Percentiles rank a stretch among this genome's conserved stretches.
Conservation (phyloP, 202 grass and related monocot genomes). For the Sporobolus alterniflorus region DNA sequence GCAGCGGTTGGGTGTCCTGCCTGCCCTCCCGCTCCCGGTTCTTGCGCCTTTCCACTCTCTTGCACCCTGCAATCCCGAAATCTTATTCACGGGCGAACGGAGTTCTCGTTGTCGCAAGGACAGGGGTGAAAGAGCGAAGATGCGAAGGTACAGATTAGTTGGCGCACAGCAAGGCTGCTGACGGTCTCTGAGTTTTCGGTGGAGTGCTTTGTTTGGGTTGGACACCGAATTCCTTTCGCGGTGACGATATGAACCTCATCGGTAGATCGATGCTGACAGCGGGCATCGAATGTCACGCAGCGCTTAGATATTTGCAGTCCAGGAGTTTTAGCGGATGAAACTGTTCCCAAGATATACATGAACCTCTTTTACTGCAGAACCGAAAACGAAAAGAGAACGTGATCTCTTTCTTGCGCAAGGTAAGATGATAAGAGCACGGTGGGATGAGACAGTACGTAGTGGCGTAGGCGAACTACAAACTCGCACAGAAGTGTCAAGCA, state of each 20-base stretch:
- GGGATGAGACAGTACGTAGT: not conserved
- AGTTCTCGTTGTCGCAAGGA: not conserved
- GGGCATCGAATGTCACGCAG: not conserved
- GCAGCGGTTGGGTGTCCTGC: not conserved
- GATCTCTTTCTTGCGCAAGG: too few relatives aligned
- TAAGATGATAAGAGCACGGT: not conserved
- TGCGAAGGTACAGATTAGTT: conserved; percentile 13
- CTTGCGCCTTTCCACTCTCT: conserved; percentile 3
- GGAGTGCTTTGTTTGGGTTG: not conserved
- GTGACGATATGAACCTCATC: not conserved
- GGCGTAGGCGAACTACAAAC: not conserved
- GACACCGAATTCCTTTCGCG: not conserved
- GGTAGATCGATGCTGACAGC: not conserved
- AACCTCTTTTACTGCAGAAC: too few relatives aligned
- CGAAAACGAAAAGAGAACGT: too few relatives aligned
- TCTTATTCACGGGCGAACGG: not conserved
- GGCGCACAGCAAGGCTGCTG: conserved; percentile 39
- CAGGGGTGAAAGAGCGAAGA: not conserved
- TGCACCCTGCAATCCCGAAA: not conserved
- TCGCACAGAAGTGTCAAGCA: not conserved
- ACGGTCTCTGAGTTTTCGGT: not conserved
- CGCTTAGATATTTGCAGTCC: too few relatives aligned
- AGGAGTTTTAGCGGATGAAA: too few relatives aligned
- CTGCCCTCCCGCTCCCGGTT: too few relatives aligned
- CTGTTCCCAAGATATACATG: too few relatives aligned